These are phyloP conservation scores for Psidium friedrichsthalianum DNA, from an alignment of 345 rosid species.

Conservation along the genomic window DNA sequence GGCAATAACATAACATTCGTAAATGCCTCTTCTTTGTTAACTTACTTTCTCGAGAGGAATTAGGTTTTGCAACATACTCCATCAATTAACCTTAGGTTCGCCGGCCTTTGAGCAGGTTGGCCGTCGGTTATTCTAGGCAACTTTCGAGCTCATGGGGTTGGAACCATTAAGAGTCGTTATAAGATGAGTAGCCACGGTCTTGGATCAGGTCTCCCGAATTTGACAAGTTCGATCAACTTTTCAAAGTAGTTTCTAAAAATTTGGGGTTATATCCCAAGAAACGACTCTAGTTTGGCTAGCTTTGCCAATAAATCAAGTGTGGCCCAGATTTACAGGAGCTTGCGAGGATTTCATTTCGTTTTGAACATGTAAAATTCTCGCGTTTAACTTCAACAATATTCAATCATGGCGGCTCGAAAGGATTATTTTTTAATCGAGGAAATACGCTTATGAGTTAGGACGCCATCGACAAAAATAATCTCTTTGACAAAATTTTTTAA, in stretches of 20 bases:
- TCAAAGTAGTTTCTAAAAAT: no score
- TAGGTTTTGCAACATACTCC: not conserved
- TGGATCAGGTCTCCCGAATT: not conserved
- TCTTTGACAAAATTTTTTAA: not conserved
- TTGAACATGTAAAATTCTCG: not conserved
- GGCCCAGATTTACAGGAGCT: not conserved
- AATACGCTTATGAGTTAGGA: not conserved
- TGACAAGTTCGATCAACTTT: not conserved
- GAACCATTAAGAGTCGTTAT: not conserved
- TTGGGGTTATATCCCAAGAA: not conserved
- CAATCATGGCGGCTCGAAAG: not conserved
- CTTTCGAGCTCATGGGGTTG: not conserved
- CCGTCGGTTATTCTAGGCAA: not conserved
- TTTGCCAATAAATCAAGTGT: not conserved
- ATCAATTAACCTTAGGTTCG: not conserved
- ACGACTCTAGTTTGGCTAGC: not conserved
- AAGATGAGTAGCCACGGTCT: not conserved
- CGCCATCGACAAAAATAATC: not conserved
- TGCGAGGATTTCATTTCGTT: not conserved
- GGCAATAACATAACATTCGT: not conserved
- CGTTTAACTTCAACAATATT: not conserved
- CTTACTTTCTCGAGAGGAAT: not conserved
- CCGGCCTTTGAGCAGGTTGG: not conserved
- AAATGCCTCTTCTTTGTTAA: not conserved
- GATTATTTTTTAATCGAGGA: not conserved